Evolutionary conservation across 2,329 filamentous ascomycete genomes (phyloP), one percentile per base, ranked within the genome.

Genomic region (Exophiala bonariae): DNA sequence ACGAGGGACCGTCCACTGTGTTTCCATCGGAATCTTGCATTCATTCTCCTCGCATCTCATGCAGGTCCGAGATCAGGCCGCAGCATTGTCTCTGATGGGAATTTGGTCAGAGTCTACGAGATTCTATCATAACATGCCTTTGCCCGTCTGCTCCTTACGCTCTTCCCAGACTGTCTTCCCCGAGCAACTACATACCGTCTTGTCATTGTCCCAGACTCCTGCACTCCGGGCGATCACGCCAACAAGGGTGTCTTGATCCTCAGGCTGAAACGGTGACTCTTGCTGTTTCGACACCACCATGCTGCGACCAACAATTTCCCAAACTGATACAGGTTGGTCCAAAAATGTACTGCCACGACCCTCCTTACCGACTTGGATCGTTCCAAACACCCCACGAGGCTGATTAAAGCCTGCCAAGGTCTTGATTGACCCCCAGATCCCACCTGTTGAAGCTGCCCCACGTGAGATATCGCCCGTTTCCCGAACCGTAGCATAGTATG

Each of bases 81-180:
- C 38, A 41, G 18, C 38, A 9, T 30, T n/a, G 18, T 14, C 31
- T 16, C 45, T 31, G 19, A 38, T 26, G 23, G 23, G 23, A 26
- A 6, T 26, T 11, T n/a, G n/a, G n/a, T n/a, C n/a, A n/a, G n/a
- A n/a, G n/a, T n/a, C 6, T 26, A 34, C 32, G 32, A 14, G 32
- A n/a, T 34, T n/a, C 32, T 37, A 57, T 82, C 69, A 96, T 59
- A 93, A 73, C 89, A 99, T 97, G 2, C 93, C 93, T 72, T 89
- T 91, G 57, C 80, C 78, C 33, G 91, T 83, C 72, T 96, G 89
- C 62, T 96, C 91, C 70, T 85, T 85, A 59, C 93, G 82, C 76
- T 99, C 93, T 70, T 99, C 87, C 93, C 93, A 99, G 9, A 99
- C 81, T 47, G 91, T 97, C 81, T 97, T 97, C 3, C 93, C 93